phyloP scores from a whole-genome alignment of 345 rosid genomes.

The Conringia planisiliqua region DNA sequence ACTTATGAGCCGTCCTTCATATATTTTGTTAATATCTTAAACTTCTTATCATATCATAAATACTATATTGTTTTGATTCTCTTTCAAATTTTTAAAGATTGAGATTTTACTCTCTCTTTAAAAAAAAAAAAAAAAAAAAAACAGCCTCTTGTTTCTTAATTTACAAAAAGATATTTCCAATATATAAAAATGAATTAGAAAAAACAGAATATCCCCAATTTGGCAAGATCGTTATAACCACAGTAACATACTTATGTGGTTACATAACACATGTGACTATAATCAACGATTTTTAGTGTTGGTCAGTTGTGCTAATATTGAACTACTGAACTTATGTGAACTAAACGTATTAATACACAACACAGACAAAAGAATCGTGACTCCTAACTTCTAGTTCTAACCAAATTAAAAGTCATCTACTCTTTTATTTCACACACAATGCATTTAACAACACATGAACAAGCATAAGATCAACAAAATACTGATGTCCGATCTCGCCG shows the following conservation, averaged over 20 bases:
- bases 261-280: too few species aligned
- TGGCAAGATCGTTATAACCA: not conserved
- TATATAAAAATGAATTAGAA: too few species aligned
- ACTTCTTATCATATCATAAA: too few species aligned
- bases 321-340: not conserved
- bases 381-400: not conserved
- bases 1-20: slow-evolving; percentile 1
- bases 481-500: slow-evolving; percentile 87
- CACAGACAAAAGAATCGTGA: slow-evolving; percentile 4
- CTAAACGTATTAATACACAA: not conserved
- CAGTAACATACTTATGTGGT: not conserved
- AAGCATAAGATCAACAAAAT: slow-evolving; percentile 86
- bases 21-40: not conserved
- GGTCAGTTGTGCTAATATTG: not conserved
- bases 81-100: not conserved
- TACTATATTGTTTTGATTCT: too few species aligned
- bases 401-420: not conserved
- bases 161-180: too few species aligned
- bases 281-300: not conserved
- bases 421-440: slow-evolving; percentile 43
- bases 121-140: too few species aligned
- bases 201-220: too few species aligned
- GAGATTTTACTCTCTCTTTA: not conserved
- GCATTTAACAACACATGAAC: slow-evolving; percentile 73
- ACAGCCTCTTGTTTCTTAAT: too few species aligned